Evolutionary conservation across 306 rosid species (phyloP).

Genomic region (Dalbergia cultrata): DNA sequence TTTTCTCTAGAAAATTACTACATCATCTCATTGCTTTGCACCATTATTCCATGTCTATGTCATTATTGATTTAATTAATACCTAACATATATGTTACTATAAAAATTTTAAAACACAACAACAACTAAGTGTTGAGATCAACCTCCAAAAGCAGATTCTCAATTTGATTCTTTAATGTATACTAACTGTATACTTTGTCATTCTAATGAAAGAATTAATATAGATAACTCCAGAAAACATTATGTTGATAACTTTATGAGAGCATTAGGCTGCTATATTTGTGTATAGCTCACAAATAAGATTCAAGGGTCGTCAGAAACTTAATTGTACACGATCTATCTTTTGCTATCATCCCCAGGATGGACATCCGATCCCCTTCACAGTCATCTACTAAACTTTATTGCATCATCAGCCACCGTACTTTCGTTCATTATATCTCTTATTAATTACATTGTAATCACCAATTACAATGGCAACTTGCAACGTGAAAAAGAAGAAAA

Average conservation of each 20-base stretch:
- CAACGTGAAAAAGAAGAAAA: not conserved
- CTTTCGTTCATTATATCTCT: not conserved
- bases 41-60: no score
- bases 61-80: no score
- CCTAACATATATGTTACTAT: no score
- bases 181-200: no score
- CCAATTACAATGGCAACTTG: conserved; percentile 36
- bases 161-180: no score
- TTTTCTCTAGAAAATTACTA: no score
- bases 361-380: not conserved
- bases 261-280: not conserved
- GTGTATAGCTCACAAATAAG: not conserved
- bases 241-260: not conserved
- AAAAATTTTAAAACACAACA: no score
- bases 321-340: not conserved
- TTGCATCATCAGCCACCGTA: conserved; percentile 47
- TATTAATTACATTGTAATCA: not conserved
- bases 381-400: conserved; percentile 34
- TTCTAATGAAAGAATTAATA: no score
- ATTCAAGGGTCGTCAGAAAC: not conserved
- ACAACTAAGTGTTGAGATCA: no score
- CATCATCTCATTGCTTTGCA: no score
- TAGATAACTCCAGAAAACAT: not conserved
- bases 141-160: no score
- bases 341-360: not conserved